Conservation (phyloP, 192 early-diverging fungal genomes). For the Endogone sp. region DNA sequence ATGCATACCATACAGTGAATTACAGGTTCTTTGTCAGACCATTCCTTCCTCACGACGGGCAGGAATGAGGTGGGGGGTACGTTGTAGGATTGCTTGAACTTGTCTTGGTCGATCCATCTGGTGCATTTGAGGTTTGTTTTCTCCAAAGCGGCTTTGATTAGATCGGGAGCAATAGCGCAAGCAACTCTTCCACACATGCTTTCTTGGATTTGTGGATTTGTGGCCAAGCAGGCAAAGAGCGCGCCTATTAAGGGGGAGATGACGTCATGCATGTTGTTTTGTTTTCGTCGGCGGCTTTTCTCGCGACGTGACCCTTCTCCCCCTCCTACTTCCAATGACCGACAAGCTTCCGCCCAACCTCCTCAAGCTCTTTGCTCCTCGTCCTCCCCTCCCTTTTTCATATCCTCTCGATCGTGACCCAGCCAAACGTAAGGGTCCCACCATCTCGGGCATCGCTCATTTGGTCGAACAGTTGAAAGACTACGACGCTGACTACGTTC, state of each 20-base stretch:
- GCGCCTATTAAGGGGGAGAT: no score
- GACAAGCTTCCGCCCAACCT: conserved; percentile 64
- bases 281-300: no score
- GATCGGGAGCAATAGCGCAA: conserved; percentile 9
- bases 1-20: conserved; percentile 41
- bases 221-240: no score
- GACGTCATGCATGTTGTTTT: no score
- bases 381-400: conserved; percentile 66
- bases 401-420: conserved; percentile 66
- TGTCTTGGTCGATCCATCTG: conserved; percentile 5
- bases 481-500: conserved; percentile 73
- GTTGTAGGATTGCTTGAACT: conserved; percentile 34
- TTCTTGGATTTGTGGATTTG: no score
- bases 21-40: conserved; percentile 14
- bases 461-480: conserved; percentile 44
- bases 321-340: no score
- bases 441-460: conserved; percentile 54
- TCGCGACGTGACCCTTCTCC: no score
- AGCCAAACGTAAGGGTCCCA: conserved; percentile 45
- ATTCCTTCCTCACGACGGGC: conserved; percentile 32
- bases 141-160: neutral
- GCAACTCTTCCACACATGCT: conserved; percentile 23
- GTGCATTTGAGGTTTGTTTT: neutral
- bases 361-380: conserved; percentile 74
- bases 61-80: conserved; percentile 42